Base-by-base conservation (phyloP, 176 grass and related monocot genomes). In the Paspalum vaginatum region DNA sequence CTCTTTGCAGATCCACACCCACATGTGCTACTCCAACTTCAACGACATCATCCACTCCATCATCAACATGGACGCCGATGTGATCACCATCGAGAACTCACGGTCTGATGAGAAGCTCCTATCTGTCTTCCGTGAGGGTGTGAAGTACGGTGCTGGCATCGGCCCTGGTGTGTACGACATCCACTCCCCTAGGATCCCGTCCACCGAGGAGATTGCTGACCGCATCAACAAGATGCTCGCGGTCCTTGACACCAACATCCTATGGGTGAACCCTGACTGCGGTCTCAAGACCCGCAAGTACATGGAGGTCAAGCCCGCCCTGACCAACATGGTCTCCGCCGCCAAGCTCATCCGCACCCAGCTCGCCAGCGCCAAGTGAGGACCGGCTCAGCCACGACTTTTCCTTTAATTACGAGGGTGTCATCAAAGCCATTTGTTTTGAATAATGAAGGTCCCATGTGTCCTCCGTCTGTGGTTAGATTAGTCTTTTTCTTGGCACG, bases 11-110 rank as follows among this genome's bases (percentile, higher is more conserved):
- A 97, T 97, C 79, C 94, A 97, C 91, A 97, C 94, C 68, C 94
- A 97, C 84, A 97, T 97, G 94, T 97, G 94, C 94, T 97, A 97
- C 81, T 97, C 94, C 16, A 93, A 97, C 84, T 97, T 97, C 84
- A 97, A 97, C 17, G 94, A 97, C 56, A 97, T 97, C 85, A 97
- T 97, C 85, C 89, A 97, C 52, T 97, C 94, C 67, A 97, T 97
- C 84, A 97, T 97, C 3, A 58, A 88, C 82, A 97, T 97, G 94
- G 94, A 97, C 0, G 94, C 94, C 1, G 94, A 97, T 41, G 94
- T 97, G 79, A 97, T 97, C 85, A 97, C 94, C 74, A 97, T 97
- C 2, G 94, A 97, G 94, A 97, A 97, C 84, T 97, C 94, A 0
- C 91, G 94, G 52, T 97, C 94, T 0, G 91, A 97, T 0, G 94